These are phyloP conservation scores for Aureobasidium lini DNA, from an alignment of 2,329 filamentous ascomycete species.

Conservation along the genomic window DNA sequence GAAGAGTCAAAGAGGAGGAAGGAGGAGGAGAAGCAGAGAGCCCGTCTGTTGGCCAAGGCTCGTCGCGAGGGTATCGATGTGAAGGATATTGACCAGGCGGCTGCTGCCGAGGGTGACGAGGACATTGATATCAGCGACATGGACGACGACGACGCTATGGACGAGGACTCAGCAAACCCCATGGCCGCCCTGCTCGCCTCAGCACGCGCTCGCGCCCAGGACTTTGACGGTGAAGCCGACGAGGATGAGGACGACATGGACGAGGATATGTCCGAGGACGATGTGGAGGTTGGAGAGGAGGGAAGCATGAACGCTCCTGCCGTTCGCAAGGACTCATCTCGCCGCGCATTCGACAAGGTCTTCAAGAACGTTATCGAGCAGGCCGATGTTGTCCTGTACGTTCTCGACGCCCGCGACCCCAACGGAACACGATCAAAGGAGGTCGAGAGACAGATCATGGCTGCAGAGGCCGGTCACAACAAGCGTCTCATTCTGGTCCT, in stretches of 20 bases:
- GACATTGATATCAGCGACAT: conserved; percentile 48
- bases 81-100: conserved; percentile 28
- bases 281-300: conserved; percentile 39
- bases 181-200: conserved; percentile 89
- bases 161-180: conserved; percentile 66
- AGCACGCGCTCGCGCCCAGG: conserved; percentile 66
- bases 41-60: conserved; percentile 59
- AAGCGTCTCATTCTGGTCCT: conserved; percentile 86
- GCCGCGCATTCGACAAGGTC: conserved; percentile 87
- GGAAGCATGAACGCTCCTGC: conserved; percentile 25
- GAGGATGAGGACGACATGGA: conserved; percentile 52
- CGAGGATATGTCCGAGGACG: conserved; percentile 38
- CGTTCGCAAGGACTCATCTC: conserved; percentile 54
- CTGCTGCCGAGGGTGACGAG: conserved; percentile 32
- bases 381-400: conserved; percentile 86
- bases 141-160: conserved; percentile 49
- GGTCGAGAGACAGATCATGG: conserved; percentile 84
- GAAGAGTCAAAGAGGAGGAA: conserved; percentile 79
- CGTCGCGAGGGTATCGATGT: conserved; percentile 31
- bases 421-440: conserved; percentile 85
- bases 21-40: conserved; percentile 66
- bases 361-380: conserved; percentile 89
- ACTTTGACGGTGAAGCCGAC: conserved; percentile 59
- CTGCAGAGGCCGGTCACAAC: conserved; percentile 63
- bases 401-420: conserved; percentile 85